phyloP scores from a whole-genome alignment of 768 basidiomycete species.

The Termitomyces sp. region DNA sequence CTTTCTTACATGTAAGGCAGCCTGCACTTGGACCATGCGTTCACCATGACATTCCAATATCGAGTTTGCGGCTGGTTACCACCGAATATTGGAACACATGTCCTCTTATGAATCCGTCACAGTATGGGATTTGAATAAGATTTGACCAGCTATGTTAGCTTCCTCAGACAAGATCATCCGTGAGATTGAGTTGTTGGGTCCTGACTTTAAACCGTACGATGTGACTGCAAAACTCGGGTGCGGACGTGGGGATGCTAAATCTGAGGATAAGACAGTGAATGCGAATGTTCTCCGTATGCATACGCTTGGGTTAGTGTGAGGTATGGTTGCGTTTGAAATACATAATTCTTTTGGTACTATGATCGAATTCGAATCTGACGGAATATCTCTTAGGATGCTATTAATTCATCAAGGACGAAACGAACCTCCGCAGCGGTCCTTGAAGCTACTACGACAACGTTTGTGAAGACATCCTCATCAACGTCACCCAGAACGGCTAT shows the following conservation, averaged over 20 bases:
- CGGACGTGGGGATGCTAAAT: not conserved
- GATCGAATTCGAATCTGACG: not conserved
- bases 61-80: conserved; percentile 93
- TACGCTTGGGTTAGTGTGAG: no score
- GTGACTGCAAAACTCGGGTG: not conserved
- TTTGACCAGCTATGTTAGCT: conserved; percentile 41
- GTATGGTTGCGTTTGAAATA: no score
- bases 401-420: not conserved
- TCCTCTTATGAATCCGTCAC: conserved; percentile 80
- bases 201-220: conserved; percentile 75
- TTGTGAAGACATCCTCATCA: not conserved
- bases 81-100: conserved; percentile 93
- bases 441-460: not conserved
- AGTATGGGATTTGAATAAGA: not conserved
- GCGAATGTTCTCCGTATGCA: not conserved
- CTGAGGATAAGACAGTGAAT: not conserved
- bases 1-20: conserved; percentile 96
- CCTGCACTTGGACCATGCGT: conserved; percentile 93
- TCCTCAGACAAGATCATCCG: conserved; percentile 95
- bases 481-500: not conserved
- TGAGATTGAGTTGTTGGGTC: conserved; percentile 94
- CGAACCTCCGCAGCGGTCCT: not conserved
- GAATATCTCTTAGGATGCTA: not conserved
- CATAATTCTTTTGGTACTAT: no score
- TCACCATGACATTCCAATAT: conserved; percentile 89